Percentiles rank a stretch among this genome's conserved stretches.
These are phyloP conservation scores for Zoysia japonica DNA, from an alignment of 176 grass and related monocot genomes.

Conservation along the genomic window DNA sequence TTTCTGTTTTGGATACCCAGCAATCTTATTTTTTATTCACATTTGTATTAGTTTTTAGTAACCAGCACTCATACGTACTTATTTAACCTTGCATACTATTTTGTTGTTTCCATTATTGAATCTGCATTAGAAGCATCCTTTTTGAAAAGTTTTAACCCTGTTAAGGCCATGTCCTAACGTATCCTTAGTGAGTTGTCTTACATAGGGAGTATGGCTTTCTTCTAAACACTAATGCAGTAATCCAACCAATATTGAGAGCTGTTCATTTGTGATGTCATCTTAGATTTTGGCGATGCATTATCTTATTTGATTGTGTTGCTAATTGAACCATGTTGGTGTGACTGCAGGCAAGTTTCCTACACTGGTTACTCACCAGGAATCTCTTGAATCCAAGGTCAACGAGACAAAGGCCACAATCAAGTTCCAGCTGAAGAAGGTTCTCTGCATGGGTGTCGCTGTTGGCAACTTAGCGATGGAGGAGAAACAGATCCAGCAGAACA, in stretches of 20 bases:
- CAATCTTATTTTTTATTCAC: background rate
- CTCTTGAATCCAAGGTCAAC: conserved; percentile 88
- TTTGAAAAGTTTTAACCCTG: background rate
- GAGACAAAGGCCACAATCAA: conserved; percentile 89
- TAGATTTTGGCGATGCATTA: background rate
- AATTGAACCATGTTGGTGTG: conserved; percentile 7
- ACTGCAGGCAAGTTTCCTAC: conserved; percentile 87
- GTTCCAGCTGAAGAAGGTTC: conserved; percentile 97
- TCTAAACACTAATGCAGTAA: background rate
- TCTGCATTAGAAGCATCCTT: too few relatives aligned
- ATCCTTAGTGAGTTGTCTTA: too few relatives aligned
- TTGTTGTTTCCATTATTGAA: too few relatives aligned
- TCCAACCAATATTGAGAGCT: background rate
- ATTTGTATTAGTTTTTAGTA: background rate
- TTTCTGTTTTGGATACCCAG: background rate
- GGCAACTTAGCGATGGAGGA: conserved; percentile 89
- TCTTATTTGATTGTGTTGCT: background rate
- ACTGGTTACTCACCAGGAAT: conserved; percentile 80
- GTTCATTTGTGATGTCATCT: background rate
- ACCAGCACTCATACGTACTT: background rate
- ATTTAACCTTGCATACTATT: too few relatives aligned
- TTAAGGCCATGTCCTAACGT: background rate
- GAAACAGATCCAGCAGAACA: conserved; percentile 94
- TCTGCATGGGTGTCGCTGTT: conserved; percentile 96
- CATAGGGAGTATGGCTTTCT: background rate